phyloP scores from a whole-genome alignment of 176 grass and related monocot genomes.

The Phoenix roebelenii region DNA sequence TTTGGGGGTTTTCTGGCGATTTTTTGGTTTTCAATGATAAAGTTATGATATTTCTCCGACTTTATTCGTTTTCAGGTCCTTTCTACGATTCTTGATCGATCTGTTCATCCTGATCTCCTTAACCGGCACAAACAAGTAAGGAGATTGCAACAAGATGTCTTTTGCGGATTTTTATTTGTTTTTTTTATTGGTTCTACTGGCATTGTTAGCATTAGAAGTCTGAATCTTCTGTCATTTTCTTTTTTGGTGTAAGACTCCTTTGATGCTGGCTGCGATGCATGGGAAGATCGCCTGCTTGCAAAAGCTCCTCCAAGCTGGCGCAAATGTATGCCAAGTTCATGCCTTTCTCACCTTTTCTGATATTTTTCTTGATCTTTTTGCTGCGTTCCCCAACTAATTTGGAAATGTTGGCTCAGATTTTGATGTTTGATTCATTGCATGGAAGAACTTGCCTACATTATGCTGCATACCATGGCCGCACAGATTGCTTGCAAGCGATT shows the following conservation, averaged over 20 bases:
- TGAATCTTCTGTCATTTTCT: background rate
- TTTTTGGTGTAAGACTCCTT: slow-evolving; percentile 1
- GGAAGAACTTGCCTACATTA: slow-evolving; percentile 17
- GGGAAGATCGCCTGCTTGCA: slow-evolving; percentile 12
- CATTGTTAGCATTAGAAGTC: background rate
- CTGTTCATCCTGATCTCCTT: background rate
- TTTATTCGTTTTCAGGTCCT: slow-evolving; percentile 3
- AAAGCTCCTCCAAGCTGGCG: slow-evolving; percentile 11
- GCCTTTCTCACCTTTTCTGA: background rate
- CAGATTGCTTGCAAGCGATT: slow-evolving; percentile 13
- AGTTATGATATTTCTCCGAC: background rate
- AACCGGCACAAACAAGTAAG: slow-evolving; percentile 9
- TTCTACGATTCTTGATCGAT: slow-evolving; percentile 5
- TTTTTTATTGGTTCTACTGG: background rate
- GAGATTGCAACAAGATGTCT: background rate
- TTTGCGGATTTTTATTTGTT: background rate
- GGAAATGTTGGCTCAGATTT: background rate
- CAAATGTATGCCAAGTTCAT: slow-evolving; percentile 5
- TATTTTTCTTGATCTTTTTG: background rate
- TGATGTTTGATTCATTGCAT: slow-evolving; percentile 14
- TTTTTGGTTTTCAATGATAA: no score
- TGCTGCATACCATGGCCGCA: slow-evolving; percentile 13
- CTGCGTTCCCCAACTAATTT: no score
- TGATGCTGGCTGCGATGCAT: slow-evolving; percentile 19
- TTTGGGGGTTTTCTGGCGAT: no score